Base-by-base conservation (phyloP, 805 yeast genomes). In the Kurtzmaniella fragi region DNA sequence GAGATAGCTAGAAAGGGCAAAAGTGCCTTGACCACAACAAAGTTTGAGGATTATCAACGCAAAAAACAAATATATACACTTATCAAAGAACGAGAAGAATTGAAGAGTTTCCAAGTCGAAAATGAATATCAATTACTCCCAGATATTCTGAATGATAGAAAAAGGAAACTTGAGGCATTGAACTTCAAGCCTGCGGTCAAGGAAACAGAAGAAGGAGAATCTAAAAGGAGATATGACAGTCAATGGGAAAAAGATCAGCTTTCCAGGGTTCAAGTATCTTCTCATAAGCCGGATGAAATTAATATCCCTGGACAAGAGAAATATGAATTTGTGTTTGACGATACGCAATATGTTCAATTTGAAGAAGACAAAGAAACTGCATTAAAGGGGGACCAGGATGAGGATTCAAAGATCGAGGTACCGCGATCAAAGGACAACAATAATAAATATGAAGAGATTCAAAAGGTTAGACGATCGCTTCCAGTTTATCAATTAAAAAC, bases 301-400 rank as follows among this genome's bases (percentile, higher is more conserved):
- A 51, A 56, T 12, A 52, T 70, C 1, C 68, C 73, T 0, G 62
- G 63, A 2, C 70, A 58, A 28, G 67, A 69, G 7, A 57, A 77
- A 31, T 86, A 83, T 51, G 95, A 84, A 10, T 87, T 70, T 61
- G 91, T 87, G 0, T 84, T 84, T 59, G 93, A 86, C 54, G 73
- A 74, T 32, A 64, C 77, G 0, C 86, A 83, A 36, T 55, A 51
- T 41, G 56, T 58, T 12, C 41, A 56, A 17, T 59, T 56, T 41
- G 56, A 54, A 9, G 44, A 49, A 3, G 53, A 50, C 27, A 50
- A 52, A 16, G 45, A 42, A 6, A 40, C 37, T 27, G 35, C 29
- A 23, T 35, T 48, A 34, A 15, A 37, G 14, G 53, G 52, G 3
- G 48, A 46, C 31, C 43, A 37, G 10, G 43, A 41, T 3, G 41